phyloP scores from a whole-genome alignment of 306 rosid species.

The Cicer judaicum region DNA sequence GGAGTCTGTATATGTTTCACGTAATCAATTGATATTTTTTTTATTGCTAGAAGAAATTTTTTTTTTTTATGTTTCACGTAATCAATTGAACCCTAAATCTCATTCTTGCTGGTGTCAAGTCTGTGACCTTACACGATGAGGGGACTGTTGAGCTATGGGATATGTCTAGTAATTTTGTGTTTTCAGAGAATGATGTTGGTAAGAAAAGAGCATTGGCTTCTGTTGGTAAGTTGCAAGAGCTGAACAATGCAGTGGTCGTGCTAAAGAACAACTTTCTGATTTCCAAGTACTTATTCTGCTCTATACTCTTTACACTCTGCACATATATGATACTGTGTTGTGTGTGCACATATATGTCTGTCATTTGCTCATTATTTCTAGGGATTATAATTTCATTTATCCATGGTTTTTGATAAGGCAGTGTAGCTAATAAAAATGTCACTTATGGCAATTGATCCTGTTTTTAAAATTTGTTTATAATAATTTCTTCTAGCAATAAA shows the following conservation, averaged over 20 bases:
- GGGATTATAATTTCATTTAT: background rate
- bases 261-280: constrained; percentile 71
- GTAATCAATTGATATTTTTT: too few relatives aligned
- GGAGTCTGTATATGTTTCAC: too few relatives aligned
- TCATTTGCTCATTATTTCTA: background rate
- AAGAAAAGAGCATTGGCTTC: constrained; percentile 81
- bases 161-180: constrained; percentile 77
- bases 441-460: background rate
- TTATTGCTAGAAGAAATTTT: too few relatives aligned
- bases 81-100: too few relatives aligned
- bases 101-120: constrained; percentile 91
- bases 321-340: too few relatives aligned
- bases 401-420: background rate
- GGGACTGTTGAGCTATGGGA: constrained; percentile 85
- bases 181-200: constrained; percentile 78
- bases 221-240: constrained; percentile 84
- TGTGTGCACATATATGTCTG: background rate
- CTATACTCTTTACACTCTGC: background rate
- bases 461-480: background rate
- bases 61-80: too few relatives aligned
- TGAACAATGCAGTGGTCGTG: constrained; percentile 83
- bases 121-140: constrained; percentile 89
- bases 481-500: background rate
- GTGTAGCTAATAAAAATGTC: constrained; percentile 4
- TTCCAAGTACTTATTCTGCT: constrained; percentile 62